phyloP scores from a whole-genome alignment of 495 filamentous ascomycete species.

The Endocarpon pusillum region DNA sequence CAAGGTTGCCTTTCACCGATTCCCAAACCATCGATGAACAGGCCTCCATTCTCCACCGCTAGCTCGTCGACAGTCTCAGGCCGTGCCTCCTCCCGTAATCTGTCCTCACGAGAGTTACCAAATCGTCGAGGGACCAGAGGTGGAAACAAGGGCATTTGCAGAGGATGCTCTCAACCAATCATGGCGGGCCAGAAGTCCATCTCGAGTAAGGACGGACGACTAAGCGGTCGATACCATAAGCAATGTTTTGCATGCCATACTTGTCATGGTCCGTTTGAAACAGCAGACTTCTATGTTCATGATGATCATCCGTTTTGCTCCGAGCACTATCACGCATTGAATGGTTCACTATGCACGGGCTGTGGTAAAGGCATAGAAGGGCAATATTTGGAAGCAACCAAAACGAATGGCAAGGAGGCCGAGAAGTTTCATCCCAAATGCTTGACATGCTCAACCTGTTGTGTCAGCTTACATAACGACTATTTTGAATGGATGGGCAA shows the following conservation, averaged over 20 bases:
- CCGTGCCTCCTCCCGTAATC: too few species aligned
- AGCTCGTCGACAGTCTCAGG: too few species aligned
- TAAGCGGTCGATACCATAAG: constrained; percentile 89
- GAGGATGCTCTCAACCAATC: constrained; percentile 64
- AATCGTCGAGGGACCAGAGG: constrained; percentile 11
- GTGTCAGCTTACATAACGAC: constrained; percentile 40
- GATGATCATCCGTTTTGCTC: constrained; percentile 79
- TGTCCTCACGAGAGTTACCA: constrained; percentile 2
- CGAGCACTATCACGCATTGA: constrained; percentile 82
- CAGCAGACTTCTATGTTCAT: constrained; percentile 83
- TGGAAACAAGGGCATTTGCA: constrained; percentile 54
- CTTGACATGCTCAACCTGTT: constrained; percentile 53
- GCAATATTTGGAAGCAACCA: constrained; percentile 71
- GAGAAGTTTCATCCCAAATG: constrained; percentile 78
- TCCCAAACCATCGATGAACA: constrained; percentile 14
- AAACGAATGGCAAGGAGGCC: constrained; percentile 16
- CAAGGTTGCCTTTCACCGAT: constrained; percentile 25
- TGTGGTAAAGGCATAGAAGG: constrained; percentile 85
- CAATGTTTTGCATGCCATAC: constrained; percentile 83
- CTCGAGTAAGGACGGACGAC: constrained; percentile 79
- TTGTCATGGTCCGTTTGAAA: constrained; percentile 65
- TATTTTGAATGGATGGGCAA: constrained; percentile 52
- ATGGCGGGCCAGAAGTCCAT: constrained; percentile 85
- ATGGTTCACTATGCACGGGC: constrained; percentile 62
- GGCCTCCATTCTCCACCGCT: constrained; percentile 10